These are phyloP conservation scores for Backusella tarrabulga DNA, from an alignment of 192 early-diverging fungal genomes.

Conservation along the genomic window DNA sequence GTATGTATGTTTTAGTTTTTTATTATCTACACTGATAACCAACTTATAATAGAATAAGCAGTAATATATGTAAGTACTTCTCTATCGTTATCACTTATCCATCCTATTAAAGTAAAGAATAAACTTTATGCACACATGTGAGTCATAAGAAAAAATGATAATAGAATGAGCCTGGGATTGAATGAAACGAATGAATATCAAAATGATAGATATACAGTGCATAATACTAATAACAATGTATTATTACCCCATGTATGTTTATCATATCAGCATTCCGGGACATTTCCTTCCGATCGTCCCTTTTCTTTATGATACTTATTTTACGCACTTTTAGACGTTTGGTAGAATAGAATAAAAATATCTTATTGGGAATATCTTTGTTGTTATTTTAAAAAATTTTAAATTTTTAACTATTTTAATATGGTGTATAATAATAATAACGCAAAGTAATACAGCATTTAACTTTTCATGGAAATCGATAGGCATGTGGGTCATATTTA, in stretches of 20 bases:
- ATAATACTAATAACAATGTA: background rate
- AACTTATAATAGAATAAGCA: background rate
- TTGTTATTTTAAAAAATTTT: background rate
- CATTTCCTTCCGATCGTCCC: background rate
- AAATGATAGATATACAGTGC: background rate
- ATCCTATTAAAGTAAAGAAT: constrained; percentile 1
- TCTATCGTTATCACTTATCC: background rate
- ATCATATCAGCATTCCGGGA: background rate
- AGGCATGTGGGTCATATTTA: background rate
- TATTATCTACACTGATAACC: too few species aligned
- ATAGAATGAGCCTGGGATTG: background rate
- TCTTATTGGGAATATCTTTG: background rate
- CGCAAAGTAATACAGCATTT: background rate
- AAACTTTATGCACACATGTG: constrained; percentile 5
- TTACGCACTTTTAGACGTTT: background rate
- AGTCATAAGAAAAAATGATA: background rate
- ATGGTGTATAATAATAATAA: background rate
- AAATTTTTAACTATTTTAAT: background rate
- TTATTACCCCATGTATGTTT: background rate
- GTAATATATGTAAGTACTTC: background rate
- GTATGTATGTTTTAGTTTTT: too few species aligned
- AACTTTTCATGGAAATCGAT: background rate
- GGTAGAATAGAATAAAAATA: background rate
- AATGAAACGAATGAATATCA: background rate
- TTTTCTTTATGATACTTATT: background rate